Evolutionary conservation across 352 stramenopile species (phyloP).

Genomic region (Plasmopara halstedii): DNA sequence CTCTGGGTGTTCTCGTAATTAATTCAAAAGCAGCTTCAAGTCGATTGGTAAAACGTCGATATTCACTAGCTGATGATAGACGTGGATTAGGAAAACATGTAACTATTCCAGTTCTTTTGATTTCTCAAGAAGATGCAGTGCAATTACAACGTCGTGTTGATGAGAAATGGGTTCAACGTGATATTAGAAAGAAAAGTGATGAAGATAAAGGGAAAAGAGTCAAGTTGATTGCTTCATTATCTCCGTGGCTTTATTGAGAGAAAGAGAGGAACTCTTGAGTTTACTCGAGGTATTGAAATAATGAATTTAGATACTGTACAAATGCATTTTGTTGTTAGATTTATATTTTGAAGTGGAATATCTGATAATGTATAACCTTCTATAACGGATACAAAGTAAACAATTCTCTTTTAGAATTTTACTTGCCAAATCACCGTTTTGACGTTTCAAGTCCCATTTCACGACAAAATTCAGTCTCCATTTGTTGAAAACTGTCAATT

Average conservation of each 20-base stretch:
- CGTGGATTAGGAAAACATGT: slow-evolving; percentile 33
- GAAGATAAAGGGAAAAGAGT: background rate
- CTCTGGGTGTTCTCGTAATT: slow-evolving; percentile 52
- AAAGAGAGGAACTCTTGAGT: too few relatives aligned
- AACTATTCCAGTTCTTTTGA: slow-evolving; percentile 62
- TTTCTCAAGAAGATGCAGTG: slow-evolving; percentile 41
- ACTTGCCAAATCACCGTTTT: too few relatives aligned
- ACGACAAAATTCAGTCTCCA: slow-evolving; percentile 70
- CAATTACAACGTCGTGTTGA: slow-evolving; percentile 35
- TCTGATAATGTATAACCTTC: too few relatives aligned
- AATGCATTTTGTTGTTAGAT: too few relatives aligned
- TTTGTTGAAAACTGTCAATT: slow-evolving; percentile 58
- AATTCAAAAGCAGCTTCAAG: slow-evolving; percentile 48
- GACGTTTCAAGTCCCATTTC: slow-evolving; percentile 63
- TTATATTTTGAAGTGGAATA: too few relatives aligned
- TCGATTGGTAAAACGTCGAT: slow-evolving; percentile 42
- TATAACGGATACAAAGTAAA: too few relatives aligned
- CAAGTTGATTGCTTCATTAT: slow-evolving; percentile 39
- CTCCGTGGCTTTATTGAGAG: slow-evolving; percentile 45
- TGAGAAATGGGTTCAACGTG: slow-evolving; percentile 7
- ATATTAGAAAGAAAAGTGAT: background rate
- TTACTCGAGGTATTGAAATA: too few relatives aligned
- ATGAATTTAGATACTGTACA: too few relatives aligned
- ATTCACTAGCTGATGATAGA: slow-evolving; percentile 56
- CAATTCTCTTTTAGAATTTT: too few relatives aligned